Conservation (phyloP, 2,329 filamentous ascomycete species). For the Arthrobotrys pseudoclavata region DNA sequence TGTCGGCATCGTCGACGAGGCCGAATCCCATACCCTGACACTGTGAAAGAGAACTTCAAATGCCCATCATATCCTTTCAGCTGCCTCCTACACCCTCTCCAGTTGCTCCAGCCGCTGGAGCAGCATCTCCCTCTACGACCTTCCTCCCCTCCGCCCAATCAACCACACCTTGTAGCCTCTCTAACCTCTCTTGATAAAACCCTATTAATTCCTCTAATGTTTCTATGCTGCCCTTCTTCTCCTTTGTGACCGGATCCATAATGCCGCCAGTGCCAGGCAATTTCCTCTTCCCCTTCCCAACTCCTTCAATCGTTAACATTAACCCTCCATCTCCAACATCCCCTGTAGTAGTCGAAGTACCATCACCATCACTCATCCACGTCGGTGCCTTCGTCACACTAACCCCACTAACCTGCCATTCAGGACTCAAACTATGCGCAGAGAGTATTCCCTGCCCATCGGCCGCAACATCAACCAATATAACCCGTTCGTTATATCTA, state of each 20-base stretch:
- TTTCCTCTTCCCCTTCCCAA: conserved; percentile 63
- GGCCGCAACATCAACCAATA: conserved; percentile 72
- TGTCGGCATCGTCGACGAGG: not conserved
- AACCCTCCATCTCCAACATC: conserved; percentile 68
- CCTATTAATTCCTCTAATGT: conserved; percentile 47
- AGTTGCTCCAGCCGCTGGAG: not conserved
- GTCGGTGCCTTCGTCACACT: conserved; percentile 74
- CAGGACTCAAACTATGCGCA: conserved; percentile 78
- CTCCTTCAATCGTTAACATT: conserved; percentile 76
- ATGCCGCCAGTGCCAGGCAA: conserved; percentile 63
- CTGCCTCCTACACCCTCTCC: conserved; percentile 32
- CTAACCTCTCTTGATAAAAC: conserved; percentile 49
- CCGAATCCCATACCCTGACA: not conserved
- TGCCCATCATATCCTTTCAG: conserved; percentile 17
- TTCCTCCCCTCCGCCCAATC: conserved; percentile 57
- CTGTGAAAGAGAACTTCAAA: not conserved
- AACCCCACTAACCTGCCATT: conserved; percentile 77
- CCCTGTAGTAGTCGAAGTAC: conserved; percentile 66
- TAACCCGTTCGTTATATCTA: conserved; percentile 69
- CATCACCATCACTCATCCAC: conserved; percentile 73
- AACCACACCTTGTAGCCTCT: conserved; percentile 51
- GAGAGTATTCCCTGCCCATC: conserved; percentile 73
- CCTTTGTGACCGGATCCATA: conserved; percentile 61
- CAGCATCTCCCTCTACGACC: conserved; percentile 39
- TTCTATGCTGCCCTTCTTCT: conserved; percentile 43